phyloP scores from a whole-genome alignment of 2,329 filamentous ascomycete genomes.

The Sporothrix dimorphospora region DNA sequence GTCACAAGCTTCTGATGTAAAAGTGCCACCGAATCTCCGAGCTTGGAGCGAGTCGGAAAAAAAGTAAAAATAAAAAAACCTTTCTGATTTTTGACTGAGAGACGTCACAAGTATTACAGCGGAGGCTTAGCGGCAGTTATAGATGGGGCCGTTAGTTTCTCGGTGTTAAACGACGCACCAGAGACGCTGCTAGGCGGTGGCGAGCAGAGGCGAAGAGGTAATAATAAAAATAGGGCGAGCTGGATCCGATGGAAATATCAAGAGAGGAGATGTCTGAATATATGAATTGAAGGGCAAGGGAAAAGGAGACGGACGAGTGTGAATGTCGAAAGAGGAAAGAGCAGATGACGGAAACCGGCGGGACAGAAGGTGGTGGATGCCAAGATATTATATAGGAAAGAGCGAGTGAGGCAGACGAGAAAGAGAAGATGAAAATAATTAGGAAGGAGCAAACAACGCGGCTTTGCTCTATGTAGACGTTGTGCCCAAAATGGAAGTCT shows the following conservation, averaged over 20 bases:
- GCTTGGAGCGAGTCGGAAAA: neutral
- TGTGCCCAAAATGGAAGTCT: neutral
- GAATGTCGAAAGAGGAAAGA: neutral
- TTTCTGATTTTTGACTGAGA: neutral
- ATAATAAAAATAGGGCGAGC: neutral
- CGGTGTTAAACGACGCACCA: neutral
- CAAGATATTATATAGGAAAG: neutral
- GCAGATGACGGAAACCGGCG: neutral
- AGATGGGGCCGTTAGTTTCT: neutral
- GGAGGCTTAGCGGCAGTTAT: neutral
- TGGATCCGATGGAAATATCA: neutral
- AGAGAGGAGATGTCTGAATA: neutral
- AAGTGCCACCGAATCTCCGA: neutral
- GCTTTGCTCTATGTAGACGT: neutral
- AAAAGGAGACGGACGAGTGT: neutral
- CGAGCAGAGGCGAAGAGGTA: neutral
- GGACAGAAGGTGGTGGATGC: neutral
- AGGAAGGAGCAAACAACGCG: neutral
- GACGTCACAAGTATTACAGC: constrained; percentile 11
- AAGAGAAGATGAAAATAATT: neutral
- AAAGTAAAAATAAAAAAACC: neutral
- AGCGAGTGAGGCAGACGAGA: neutral
- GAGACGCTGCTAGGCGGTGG: neutral
- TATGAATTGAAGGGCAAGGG: neutral
- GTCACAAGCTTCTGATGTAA: constrained; percentile 7